Evolutionary conservation across 257 asterid genomes (phyloP).

Genomic region (Vinca minor): DNA sequence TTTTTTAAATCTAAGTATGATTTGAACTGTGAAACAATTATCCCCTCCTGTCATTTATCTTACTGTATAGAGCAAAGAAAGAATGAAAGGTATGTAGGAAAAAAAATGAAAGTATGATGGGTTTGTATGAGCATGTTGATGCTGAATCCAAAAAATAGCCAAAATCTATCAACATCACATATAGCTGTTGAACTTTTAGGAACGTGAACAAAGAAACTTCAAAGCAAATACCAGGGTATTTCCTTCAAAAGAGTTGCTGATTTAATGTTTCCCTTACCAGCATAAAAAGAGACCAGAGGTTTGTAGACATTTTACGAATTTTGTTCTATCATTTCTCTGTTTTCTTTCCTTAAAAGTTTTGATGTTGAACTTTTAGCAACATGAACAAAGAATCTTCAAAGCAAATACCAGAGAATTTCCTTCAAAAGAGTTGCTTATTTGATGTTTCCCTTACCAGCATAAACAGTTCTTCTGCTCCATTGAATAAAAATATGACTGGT

Average conservation of each 20-base stretch:
- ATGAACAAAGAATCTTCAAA: neutral
- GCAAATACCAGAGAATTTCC: neutral
- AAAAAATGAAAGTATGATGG: no score
- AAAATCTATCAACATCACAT: neutral
- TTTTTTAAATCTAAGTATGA: neutral
- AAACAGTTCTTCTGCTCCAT: conserved; percentile 98
- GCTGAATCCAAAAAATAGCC: neutral
- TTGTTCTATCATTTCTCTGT: neutral
- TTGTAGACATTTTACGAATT: neutral
- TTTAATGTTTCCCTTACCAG: no score
- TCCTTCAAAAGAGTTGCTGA: no score
- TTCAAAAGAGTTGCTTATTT: neutral
- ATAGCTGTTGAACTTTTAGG: no score
- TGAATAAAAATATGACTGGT: conserved; percentile 85
- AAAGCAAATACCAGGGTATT: no score
- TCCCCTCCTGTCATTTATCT: neutral
- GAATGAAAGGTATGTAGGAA: neutral
- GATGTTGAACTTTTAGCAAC: neutral
- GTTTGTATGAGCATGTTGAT: neutral
- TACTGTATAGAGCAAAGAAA: neutral
- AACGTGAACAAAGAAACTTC: no score
- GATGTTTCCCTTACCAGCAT: conserved; percentile 64
- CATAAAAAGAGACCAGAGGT: neutral
- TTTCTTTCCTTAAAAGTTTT: neutral
- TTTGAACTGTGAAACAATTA: neutral